These are phyloP conservation scores for Stereocaulon alpinum DNA, from an alignment of 495 filamentous ascomycete genomes.

Conservation along the genomic window DNA sequence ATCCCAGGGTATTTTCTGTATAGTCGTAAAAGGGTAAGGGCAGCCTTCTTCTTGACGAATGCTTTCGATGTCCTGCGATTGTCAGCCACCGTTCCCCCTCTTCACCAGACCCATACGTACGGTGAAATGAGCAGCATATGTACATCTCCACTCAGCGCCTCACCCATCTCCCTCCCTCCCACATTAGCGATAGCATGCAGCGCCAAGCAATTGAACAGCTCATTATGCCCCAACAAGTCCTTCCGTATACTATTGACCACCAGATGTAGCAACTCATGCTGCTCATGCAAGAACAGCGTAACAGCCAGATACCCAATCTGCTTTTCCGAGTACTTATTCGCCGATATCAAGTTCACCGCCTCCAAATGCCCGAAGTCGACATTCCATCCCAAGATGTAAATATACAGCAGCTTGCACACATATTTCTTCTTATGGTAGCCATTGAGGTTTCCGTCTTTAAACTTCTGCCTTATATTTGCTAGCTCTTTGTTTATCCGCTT, in stretches of 20 bases:
- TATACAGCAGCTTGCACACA: constrained; percentile 98
- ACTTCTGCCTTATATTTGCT: constrained; percentile 82
- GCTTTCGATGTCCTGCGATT: constrained; percentile 73
- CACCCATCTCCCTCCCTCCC: constrained; percentile 91
- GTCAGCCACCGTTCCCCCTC: constrained; percentile 18
- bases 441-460: constrained; percentile 72
- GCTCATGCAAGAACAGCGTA: constrained; percentile 92
- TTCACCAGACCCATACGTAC: constrained; percentile 41
- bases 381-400: constrained; percentile 98
- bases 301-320: constrained; percentile 98
- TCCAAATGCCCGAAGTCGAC: constrained; percentile 98
- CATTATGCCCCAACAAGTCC: constrained; percentile 87
- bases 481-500: constrained; percentile 99
- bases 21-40: constrained; percentile 85
- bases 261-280: constrained; percentile 90
- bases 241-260: constrained; percentile 99
- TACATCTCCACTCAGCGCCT: constrained; percentile 85
- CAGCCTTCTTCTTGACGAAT: constrained; percentile 99
- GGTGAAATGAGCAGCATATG: constrained; percentile 92
- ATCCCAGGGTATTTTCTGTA: constrained; percentile 92
- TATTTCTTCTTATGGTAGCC: constrained; percentile 99
- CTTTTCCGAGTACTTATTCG: constrained; percentile 96
- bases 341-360: constrained; percentile 94
- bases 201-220: constrained; percentile 95
- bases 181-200: constrained; percentile 98